These are phyloP conservation scores for Termitomyces sp. DNA, from an alignment of 768 basidiomycete genomes.

Conservation along the genomic window DNA sequence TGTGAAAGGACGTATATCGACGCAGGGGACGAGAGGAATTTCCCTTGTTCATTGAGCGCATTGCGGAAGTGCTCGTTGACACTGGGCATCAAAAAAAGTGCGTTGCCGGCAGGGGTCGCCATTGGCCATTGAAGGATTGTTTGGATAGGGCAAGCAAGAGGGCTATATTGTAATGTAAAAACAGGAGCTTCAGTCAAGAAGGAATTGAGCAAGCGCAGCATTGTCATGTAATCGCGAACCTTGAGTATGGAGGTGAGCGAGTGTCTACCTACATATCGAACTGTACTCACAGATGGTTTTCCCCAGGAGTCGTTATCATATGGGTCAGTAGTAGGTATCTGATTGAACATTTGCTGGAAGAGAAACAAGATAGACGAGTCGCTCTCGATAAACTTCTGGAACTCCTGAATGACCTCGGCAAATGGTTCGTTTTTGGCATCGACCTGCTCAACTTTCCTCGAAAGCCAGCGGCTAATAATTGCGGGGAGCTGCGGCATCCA, in stretches of 20 bases:
- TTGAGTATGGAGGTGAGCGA: slow-evolving; percentile 12
- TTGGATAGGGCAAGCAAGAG: slow-evolving; percentile 48
- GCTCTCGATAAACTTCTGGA: slow-evolving; percentile 13
- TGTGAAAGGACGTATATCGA: slow-evolving; percentile 24
- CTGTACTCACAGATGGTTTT: slow-evolving; percentile 7
- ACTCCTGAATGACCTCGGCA: slow-evolving; percentile 5
- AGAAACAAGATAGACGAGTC: slow-evolving; percentile 7
- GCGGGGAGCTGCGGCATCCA: slow-evolving; percentile 9
- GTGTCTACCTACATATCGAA: background rate
- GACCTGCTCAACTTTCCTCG: background rate
- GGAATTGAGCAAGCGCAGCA: slow-evolving; percentile 41
- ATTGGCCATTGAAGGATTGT: slow-evolving; percentile 41
- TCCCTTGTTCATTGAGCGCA: slow-evolving; percentile 49
- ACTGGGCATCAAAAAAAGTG: slow-evolving; percentile 36
- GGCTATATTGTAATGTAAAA: slow-evolving; percentile 34
- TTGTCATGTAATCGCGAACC: slow-evolving; percentile 40
- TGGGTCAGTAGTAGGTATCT: slow-evolving; percentile 9
- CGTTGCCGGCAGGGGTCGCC: slow-evolving; percentile 31
- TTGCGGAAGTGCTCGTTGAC: slow-evolving; percentile 49
- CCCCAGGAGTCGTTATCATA: slow-evolving; percentile 10
- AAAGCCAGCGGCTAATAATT: slow-evolving; percentile 8
- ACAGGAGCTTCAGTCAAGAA: slow-evolving; percentile 40
- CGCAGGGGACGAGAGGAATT: slow-evolving; percentile 41
- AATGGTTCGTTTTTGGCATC: slow-evolving; percentile 3
- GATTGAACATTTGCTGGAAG: slow-evolving; percentile 16